A percentile compares a stretch with the other conserved stretches of the same genome.
Evolutionary conservation across 2,329 filamentous ascomycete genomes (phyloP).

Genomic region (Thielaviopsis musarum): DNA sequence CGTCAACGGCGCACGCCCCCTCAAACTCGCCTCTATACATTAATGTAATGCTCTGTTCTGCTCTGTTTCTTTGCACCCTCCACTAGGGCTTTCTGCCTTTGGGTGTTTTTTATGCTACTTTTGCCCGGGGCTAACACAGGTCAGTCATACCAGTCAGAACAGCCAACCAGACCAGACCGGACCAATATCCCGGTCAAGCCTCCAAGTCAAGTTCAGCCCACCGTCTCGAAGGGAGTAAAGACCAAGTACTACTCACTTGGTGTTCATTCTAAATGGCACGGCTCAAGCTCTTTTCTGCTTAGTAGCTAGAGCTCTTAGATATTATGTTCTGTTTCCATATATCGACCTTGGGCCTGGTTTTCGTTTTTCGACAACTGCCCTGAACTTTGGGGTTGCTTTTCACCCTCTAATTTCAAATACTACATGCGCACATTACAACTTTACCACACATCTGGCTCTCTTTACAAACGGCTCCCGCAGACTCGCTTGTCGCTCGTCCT

Average conservation of each 20-base stretch:
- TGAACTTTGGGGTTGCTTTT: background rate
- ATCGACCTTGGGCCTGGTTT: background rate
- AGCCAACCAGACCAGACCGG: background rate
- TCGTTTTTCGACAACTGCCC: background rate
- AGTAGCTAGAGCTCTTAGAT: background rate
- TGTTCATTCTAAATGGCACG: background rate
- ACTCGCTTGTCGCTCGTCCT: background rate
- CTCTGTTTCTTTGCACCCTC: background rate
- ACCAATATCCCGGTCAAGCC: background rate
- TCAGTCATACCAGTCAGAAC: background rate
- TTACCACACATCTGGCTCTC: background rate
- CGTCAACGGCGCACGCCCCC: background rate
- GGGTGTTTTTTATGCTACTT: background rate
- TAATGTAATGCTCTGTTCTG: too few species aligned
- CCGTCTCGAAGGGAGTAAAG: background rate
- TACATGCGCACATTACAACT: too few species aligned
- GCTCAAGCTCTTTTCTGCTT: background rate
- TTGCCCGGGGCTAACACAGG: background rate
- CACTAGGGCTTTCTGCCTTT: background rate
- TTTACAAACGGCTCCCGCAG: background rate
- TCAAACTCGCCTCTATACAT: background rate
- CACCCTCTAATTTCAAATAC: background rate
- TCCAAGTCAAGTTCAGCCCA: background rate
- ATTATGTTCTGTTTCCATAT: background rate
- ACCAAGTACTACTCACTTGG: background rate